Conservation (phyloP, 768 basidiomycete species). For the Termitomyces sp. region DNA sequence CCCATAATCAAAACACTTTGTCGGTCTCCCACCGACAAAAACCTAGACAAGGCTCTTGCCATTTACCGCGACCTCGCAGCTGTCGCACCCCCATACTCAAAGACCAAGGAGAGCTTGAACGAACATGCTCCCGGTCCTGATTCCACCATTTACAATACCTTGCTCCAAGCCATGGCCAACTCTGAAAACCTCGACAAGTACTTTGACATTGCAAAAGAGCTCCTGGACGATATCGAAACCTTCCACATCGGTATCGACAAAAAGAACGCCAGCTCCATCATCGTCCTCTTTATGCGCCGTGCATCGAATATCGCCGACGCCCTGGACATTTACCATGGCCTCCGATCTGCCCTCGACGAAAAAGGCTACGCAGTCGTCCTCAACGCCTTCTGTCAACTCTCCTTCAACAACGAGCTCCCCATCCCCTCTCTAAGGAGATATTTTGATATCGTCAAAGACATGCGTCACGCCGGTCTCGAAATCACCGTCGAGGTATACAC, state of each 20-base stretch:
- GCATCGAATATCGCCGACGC: slow-evolving; percentile 51
- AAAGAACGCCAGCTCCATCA: slow-evolving; percentile 41
- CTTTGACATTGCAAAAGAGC: slow-evolving; percentile 35
- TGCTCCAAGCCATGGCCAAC: slow-evolving; percentile 43
- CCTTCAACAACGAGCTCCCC: slow-evolving; percentile 36
- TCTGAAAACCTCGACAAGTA: slow-evolving; percentile 42
- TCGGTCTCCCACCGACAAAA: slow-evolving; percentile 30
- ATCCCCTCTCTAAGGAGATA: slow-evolving; percentile 49
- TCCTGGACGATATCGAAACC: slow-evolving; percentile 63
- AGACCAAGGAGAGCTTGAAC: slow-evolving; percentile 13
- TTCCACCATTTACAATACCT: slow-evolving; percentile 45
- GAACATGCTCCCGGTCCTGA: slow-evolving; percentile 40
- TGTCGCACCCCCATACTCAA: slow-evolving; percentile 20
- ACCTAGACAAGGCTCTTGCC: slow-evolving; percentile 47
- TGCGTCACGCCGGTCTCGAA: slow-evolving; percentile 59
- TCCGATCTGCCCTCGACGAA: slow-evolving; percentile 41
- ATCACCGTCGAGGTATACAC: slow-evolving; percentile 61
- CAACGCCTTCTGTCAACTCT: slow-evolving; percentile 53
- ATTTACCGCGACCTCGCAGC: slow-evolving; percentile 44
- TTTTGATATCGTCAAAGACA: slow-evolving; percentile 75
- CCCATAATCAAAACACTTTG: slow-evolving; percentile 51
- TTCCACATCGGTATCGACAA: slow-evolving; percentile 40
- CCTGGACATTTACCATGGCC: slow-evolving; percentile 50
- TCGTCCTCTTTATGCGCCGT: slow-evolving; percentile 65
- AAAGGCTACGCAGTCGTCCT: slow-evolving; percentile 62